A percentile compares a stretch with the other conserved stretches of the same genome.
Conservation (phyloP, 345 rosid species). For the Camelina laxa region DNA sequence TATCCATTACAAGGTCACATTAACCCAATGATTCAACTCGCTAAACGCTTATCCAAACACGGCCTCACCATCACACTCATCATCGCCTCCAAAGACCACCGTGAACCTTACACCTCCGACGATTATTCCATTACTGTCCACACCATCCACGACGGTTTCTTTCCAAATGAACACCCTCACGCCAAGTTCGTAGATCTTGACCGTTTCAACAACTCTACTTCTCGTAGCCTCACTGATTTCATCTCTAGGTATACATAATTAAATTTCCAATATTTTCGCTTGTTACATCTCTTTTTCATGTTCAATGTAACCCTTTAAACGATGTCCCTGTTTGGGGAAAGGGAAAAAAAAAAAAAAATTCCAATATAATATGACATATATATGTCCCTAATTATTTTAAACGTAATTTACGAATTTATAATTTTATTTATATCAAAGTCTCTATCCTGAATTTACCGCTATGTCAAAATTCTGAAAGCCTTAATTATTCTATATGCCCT, state of each 20-base stretch:
- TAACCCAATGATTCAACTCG: conserved; percentile 55
- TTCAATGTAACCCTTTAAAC: no score
- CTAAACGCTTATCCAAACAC: conserved; percentile 45
- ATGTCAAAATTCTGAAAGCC: no score
- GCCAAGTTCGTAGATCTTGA: conserved; percentile 23
- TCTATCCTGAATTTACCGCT: no score
- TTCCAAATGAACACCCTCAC: conserved; percentile 41
- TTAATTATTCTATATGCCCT: no score
- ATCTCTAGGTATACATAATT: conserved; percentile 22
- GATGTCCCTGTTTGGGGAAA: no score
- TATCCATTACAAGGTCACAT: conserved; percentile 44
- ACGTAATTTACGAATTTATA: no score
- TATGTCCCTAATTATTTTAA: not conserved
- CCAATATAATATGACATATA: not conserved
- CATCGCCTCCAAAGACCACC: conserved; percentile 42
- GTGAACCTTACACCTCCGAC: conserved; percentile 40
- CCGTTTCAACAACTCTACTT: conserved; percentile 28
- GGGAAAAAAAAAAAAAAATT: no score
- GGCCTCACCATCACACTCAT: conserved; percentile 44
- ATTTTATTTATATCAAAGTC: no score
- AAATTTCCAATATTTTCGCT: no score
- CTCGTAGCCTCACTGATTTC: conserved; percentile 41
- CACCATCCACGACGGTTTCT: conserved; percentile 44
- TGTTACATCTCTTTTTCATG: no score
- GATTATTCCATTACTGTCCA: conserved; percentile 39